Percentiles rank a stretch among this genome's conserved stretches.
phyloP scores from a whole-genome alignment of 148 eudicot species.

The Silene conica region DNA sequence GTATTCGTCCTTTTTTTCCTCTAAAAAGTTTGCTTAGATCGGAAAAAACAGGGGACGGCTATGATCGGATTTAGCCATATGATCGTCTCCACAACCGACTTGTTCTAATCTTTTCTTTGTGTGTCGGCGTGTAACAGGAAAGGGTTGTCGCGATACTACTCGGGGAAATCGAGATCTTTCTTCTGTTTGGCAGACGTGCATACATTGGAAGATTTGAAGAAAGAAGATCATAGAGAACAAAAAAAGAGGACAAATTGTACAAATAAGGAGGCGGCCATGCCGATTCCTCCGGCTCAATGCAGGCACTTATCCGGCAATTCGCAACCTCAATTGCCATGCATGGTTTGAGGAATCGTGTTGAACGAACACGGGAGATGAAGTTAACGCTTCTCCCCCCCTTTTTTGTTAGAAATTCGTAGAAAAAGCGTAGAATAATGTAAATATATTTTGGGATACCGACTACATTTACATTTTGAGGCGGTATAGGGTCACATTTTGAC shows the following conservation, averaged over 20 bases:
- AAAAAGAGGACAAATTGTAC: conserved; percentile 25
- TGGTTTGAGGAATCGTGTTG: conserved; percentile 11
- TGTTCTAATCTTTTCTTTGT: neutral
- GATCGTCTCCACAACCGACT: no score
- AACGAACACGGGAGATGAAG: neutral
- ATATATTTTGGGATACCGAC: neutral
- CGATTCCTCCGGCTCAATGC: conserved; percentile 22
- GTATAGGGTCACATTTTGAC: no score
- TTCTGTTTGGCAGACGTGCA: conserved; percentile 29
- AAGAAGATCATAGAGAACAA: conserved; percentile 23
- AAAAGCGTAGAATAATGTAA: conserved; percentile 4
- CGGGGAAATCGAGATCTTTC: conserved; percentile 34
- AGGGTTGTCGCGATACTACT: conserved; percentile 34
- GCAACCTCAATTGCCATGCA: conserved; percentile 22
- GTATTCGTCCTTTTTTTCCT: neutral
- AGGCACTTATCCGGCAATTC: conserved; percentile 23
- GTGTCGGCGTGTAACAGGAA: conserved; percentile 19
- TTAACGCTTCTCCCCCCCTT: neutral
- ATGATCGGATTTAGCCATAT: no score
- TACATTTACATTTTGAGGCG: neutral
- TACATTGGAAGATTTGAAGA: conserved; percentile 33
- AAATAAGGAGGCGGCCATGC: conserved; percentile 9
- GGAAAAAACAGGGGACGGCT: no score
- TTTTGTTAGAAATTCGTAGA: neutral
- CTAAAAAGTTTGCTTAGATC: no score